Base-by-base conservation (phyloP, 2,329 filamentous ascomycete species). In the Dactylellina drechsleri region DNA sequence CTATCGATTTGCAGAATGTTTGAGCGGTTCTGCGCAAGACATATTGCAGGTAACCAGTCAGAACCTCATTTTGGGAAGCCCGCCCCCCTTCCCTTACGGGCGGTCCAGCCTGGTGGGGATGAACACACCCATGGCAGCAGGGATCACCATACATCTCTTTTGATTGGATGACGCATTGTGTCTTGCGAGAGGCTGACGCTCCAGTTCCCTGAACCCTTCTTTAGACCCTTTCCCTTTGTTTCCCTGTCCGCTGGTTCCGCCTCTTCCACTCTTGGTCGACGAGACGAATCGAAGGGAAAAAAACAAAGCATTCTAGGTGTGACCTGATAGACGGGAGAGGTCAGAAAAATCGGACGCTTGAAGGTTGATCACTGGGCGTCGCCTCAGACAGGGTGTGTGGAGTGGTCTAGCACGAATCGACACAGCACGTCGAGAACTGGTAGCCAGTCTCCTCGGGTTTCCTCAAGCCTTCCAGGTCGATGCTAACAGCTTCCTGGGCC, bases 81-180 rank as follows among this genome's bases (percentile, higher is more conserved):
- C 53, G 62, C 70, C 45, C 31, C 23, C 49, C 56, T 57, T 66
- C 53, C 61, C 52, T 57, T 40, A 36, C 70, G 61, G 70, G 64
- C 57, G 70, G 70, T 74, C 70, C 70, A 74, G 70, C 70, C 70
- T 59, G 31, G 70, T 74, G 70, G 70, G 70, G 70, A 66, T 54
- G 70, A 58, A 57, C n/a, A 16, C 43, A 61, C 49, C 70, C 70
- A 74, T 74, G 70, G 70, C 70, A 50, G 52, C 70, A 74, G 57
- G 70, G 70, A 66, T 74, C 13, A 56, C 56, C 57, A 62, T 64
- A 15, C 36, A 28, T 36, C 31, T 5, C 10, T 36, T 50, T 28
- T 74, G 57, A 74, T 74, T 74, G 70, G 70, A 67, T 66, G 62
- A 50, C 64, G 62, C 31, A 49, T 40, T 36, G 43, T 56, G 61